These are phyloP conservation scores for Aspergillus latus DNA, from an alignment of 2,329 filamentous ascomycete species.

Conservation along the genomic window DNA sequence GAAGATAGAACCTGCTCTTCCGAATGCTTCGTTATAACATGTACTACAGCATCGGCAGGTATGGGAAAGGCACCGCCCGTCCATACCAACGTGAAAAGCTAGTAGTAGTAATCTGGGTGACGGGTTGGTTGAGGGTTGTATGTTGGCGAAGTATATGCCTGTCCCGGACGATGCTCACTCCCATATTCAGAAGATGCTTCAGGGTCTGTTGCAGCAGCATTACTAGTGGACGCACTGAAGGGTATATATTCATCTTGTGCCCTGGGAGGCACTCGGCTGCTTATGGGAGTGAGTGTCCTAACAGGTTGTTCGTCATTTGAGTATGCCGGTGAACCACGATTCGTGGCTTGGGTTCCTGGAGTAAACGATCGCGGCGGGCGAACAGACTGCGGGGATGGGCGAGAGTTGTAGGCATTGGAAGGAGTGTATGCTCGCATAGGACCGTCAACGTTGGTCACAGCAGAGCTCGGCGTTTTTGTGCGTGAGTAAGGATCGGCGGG, in stretches of 20 bases:
- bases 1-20: constrained; percentile 31
- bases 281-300: constrained; percentile 9
- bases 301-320: constrained; percentile 7
- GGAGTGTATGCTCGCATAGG: constrained; percentile 21
- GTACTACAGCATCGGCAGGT: constrained; percentile 4
- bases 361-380: constrained; percentile 18
- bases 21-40: constrained; percentile 20
- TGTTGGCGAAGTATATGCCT: constrained; percentile 24
- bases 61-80: background rate
- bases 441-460: constrained; percentile 17
- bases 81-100: background rate
- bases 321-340: constrained; percentile 3
- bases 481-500: constrained; percentile 23
- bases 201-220: constrained; percentile 1
- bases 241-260: constrained; percentile 7
- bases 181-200: background rate
- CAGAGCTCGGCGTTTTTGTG: constrained; percentile 19
- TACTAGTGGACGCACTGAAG: constrained; percentile 1
- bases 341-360: background rate
- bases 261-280: background rate
- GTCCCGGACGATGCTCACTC: constrained; percentile 22
- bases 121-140: constrained; percentile 15
- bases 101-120: constrained; percentile 15
- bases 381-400: constrained; percentile 13
- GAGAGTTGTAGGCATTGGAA: constrained; percentile 10